Evolutionary conservation across 805 yeast species (phyloP).

Genomic region (Groenewaldozyma tartarivorans): DNA sequence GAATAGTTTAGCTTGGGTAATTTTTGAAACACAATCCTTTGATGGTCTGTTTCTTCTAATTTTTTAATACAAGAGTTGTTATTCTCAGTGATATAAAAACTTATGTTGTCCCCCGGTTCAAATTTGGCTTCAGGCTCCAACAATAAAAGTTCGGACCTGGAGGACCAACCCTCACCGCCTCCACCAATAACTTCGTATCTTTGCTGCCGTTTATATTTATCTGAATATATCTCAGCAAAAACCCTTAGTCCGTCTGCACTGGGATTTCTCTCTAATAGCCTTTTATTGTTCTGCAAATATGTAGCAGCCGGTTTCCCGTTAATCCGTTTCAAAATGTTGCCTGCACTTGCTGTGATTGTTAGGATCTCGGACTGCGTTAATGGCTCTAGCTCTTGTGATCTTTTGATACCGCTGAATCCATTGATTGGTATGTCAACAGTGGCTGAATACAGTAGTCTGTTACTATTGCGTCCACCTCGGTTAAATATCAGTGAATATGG

Average conservation of each 20-base stretch:
- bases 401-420: not conserved
- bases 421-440: slow-evolving; percentile 1
- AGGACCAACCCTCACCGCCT: slow-evolving; percentile 74
- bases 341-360: slow-evolving; percentile 39
- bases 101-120: slow-evolving; percentile 36
- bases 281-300: slow-evolving; percentile 33
- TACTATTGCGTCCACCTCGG: not conserved
- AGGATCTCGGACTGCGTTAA: slow-evolving; percentile 20
- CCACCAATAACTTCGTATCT: slow-evolving; percentile 56
- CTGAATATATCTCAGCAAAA: slow-evolving; percentile 11
- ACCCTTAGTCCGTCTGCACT: slow-evolving; percentile 13
- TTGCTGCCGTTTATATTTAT: slow-evolving; percentile 15
- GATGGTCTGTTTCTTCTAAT: too few relatives aligned
- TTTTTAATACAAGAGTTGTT: too few relatives aligned
- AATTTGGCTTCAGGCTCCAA: slow-evolving; percentile 48
- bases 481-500: slow-evolving; percentile 12
- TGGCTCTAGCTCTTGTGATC: slow-evolving; percentile 8
- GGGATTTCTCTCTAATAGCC: slow-evolving; percentile 11
- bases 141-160: slow-evolving; percentile 56
- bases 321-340: slow-evolving; percentile 51
- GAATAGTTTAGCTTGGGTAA: not conserved
- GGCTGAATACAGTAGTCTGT: slow-evolving; percentile 6
- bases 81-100: slow-evolving; percentile 30
- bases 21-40: not conserved
- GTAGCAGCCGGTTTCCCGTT: slow-evolving; percentile 49